Conservation (phyloP, 257 asterid genomes). For the Euphrasia confusa region DNA sequence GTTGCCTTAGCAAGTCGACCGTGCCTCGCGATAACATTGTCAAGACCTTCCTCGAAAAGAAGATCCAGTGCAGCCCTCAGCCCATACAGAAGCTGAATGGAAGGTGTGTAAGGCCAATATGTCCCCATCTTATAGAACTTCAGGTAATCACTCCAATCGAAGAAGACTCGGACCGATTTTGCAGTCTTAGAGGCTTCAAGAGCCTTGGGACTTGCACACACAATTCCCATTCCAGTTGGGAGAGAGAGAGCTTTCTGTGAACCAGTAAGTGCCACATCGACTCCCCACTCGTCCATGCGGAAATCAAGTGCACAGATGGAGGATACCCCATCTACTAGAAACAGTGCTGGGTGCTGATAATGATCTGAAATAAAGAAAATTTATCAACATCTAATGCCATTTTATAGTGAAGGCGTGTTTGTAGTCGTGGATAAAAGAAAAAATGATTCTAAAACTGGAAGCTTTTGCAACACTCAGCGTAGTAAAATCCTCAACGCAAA, state of each 20-base stretch:
- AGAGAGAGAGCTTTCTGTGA: slow-evolving; percentile 97
- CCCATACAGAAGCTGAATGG: slow-evolving; percentile 92
- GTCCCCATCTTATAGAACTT: slow-evolving; percentile 90
- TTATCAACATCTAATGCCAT: neutral
- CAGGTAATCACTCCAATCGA: slow-evolving; percentile 92
- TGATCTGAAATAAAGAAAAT: slow-evolving; percentile 47
- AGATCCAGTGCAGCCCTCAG: slow-evolving; percentile 85
- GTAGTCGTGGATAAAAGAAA: neutral
- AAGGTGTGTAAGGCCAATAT: slow-evolving; percentile 98
- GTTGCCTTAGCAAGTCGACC: slow-evolving; percentile 88
- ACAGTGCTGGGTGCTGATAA: slow-evolving; percentile 89
- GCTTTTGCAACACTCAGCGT: neutral
- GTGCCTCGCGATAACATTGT: slow-evolving; percentile 81
- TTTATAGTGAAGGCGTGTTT: neutral
- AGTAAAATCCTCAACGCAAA: neutral
- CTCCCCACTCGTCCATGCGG: slow-evolving; percentile 99
- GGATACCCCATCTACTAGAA: slow-evolving; percentile 93
- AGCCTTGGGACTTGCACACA: slow-evolving; percentile 95
- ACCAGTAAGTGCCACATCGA: slow-evolving; percentile 94
- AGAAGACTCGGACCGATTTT: slow-evolving; percentile 86
- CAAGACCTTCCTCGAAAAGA: slow-evolving; percentile 95
- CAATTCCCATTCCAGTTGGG: slow-evolving; percentile 92
- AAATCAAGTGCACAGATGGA: slow-evolving; percentile 97
- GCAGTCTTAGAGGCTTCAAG: slow-evolving; percentile 88
- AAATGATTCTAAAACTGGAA: neutral